Conservation (phyloP, 2,329 filamentous ascomycete species). For the Fusarium sp. region DNA sequence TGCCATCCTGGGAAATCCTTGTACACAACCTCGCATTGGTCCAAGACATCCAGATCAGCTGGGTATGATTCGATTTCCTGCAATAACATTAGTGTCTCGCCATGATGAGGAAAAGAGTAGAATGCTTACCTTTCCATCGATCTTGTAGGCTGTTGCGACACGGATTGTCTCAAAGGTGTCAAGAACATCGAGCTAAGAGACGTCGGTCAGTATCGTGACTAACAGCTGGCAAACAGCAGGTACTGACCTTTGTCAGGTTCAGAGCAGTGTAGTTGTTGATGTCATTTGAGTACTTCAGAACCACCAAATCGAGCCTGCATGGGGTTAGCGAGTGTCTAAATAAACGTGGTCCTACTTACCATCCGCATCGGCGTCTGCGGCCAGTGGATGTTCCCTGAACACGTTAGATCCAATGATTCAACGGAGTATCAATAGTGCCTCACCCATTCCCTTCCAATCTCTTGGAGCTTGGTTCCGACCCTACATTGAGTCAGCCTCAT, state of each 20-base stretch:
- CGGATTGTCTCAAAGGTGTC: slow-evolving; percentile 80
- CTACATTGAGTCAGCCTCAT: slow-evolving; percentile 12
- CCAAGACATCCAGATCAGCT: slow-evolving; percentile 67
- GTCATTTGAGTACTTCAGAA: background rate
- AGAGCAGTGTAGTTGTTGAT: slow-evolving; percentile 74
- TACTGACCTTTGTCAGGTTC: slow-evolving; percentile 62
- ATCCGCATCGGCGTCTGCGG: slow-evolving; percentile 67
- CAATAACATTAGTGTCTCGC: background rate
- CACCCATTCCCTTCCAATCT: slow-evolving; percentile 55
- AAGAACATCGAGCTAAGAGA: slow-evolving; percentile 57
- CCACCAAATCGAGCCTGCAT: background rate
- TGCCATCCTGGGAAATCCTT: slow-evolving; percentile 77
- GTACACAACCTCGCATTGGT: slow-evolving; percentile 71
- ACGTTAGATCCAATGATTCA: background rate
- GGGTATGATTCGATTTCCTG: slow-evolving; percentile 63
- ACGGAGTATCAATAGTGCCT: background rate
- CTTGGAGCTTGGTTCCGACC: slow-evolving; percentile 57
- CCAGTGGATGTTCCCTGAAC: slow-evolving; percentile 60
- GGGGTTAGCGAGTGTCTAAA: background rate
- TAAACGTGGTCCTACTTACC: slow-evolving; percentile 40
- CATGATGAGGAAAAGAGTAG: background rate
- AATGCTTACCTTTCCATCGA: slow-evolving; percentile 42
- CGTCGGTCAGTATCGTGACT: background rate
- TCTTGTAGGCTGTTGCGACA: slow-evolving; percentile 75
- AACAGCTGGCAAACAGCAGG: background rate